phyloP scores from a whole-genome alignment of 2,329 filamentous ascomycete genomes.

The Colletotrichum horii region DNA sequence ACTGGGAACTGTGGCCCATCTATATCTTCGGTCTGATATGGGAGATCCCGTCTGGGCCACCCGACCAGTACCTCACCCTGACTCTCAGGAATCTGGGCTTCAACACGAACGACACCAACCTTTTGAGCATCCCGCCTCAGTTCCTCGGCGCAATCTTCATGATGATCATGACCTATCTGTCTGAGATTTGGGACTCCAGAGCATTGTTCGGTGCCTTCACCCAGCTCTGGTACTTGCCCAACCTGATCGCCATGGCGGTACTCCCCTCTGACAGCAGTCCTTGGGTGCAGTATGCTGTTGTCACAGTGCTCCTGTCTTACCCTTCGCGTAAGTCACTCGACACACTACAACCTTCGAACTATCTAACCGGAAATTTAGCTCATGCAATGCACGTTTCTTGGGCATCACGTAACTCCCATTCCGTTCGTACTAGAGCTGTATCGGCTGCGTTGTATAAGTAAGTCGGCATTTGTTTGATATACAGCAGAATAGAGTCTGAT shows the following conservation, averaged over 20 bases:
- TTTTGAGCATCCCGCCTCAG: conserved; percentile 21
- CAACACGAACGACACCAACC: conserved; percentile 55
- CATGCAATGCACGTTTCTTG: conserved; percentile 55
- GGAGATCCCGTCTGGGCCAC: conserved; percentile 27
- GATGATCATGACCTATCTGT: conserved; percentile 32
- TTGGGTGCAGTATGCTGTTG: conserved; percentile 34
- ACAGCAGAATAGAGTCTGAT: background rate
- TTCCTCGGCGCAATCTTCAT: conserved; percentile 20
- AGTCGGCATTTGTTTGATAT: background rate
- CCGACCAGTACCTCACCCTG: conserved; percentile 30
- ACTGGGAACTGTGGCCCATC: conserved; percentile 62
- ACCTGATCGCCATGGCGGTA: conserved; percentile 34
- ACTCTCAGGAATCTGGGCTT: conserved; percentile 29
- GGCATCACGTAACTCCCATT: conserved; percentile 63
- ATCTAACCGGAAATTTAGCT: conserved; percentile 29
- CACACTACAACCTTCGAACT: conserved; percentile 29
- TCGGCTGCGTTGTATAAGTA: conserved; percentile 66
- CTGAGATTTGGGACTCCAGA: conserved; percentile 33
- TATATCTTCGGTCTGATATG: conserved; percentile 55
- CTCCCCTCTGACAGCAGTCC: conserved; percentile 30
- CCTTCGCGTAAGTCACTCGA: conserved; percentile 28
- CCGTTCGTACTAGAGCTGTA: conserved; percentile 66
- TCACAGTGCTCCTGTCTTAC: conserved; percentile 36
- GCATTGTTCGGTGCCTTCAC: conserved; percentile 33
- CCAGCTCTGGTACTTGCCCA: conserved; percentile 38